A percentile compares a stretch with the other conserved stretches of the same genome.
These are phyloP conservation scores for Talaromyces sp. DNA, from an alignment of 2,329 filamentous ascomycete genomes.

Conservation along the genomic window DNA sequence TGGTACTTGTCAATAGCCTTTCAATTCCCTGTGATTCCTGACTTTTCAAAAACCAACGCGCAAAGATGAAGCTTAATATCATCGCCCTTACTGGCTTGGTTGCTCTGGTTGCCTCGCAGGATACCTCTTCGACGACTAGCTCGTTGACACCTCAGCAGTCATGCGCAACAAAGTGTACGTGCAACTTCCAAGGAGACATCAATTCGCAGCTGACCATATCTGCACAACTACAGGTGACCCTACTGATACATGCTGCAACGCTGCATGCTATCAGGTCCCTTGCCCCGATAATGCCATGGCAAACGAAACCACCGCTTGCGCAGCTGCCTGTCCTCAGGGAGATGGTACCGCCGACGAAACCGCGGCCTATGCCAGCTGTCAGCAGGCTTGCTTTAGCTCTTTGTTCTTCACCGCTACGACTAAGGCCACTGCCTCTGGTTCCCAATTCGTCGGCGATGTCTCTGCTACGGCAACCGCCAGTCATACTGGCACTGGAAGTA, in stretches of 20 bases:
- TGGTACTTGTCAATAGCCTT: not conserved
- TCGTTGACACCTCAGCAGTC: constrained; percentile 32
- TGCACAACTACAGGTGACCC: constrained; percentile 32
- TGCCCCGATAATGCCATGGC: constrained; percentile 51
- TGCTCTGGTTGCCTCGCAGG: constrained; percentile 44
- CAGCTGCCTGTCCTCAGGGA: constrained; percentile 52
- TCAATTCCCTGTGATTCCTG: not conserved
- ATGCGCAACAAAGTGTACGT: constrained; percentile 39
- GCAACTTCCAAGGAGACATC: too few relatives aligned
- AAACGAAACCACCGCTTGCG: constrained; percentile 52
- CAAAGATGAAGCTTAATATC: constrained; percentile 43
- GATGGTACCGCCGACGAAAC: constrained; percentile 47
- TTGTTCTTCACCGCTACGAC: constrained; percentile 42
- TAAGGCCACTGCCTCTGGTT: constrained; percentile 19
- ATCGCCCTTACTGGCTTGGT: constrained; percentile 45
- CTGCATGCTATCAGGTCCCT: constrained; percentile 50
- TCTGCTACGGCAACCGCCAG: constrained; percentile 6
- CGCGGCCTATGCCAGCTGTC: constrained; percentile 47
- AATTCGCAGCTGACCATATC: not conserved
- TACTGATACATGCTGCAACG: constrained; percentile 51
- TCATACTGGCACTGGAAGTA: constrained; percentile 7
- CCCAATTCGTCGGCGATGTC: constrained; percentile 1
- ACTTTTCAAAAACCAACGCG: not conserved
- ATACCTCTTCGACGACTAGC: constrained; percentile 30
- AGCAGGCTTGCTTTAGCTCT: constrained; percentile 48